Conservation (phyloP, 352 stramenopile species). For the Phytophthora hybrid region DNA sequence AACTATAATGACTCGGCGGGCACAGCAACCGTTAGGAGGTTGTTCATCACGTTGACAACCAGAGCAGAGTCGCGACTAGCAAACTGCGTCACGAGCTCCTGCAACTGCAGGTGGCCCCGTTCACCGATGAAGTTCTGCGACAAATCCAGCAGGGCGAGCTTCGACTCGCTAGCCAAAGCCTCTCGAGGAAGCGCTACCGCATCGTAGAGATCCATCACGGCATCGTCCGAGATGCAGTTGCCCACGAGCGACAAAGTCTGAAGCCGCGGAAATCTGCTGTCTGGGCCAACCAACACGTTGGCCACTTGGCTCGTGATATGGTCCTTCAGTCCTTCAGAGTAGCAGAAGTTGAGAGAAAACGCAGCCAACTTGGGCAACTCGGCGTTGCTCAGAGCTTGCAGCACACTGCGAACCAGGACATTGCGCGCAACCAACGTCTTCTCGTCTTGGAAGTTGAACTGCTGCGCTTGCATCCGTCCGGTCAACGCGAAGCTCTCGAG, state of each 20-base stretch:
- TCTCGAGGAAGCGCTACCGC: constrained; percentile 31
- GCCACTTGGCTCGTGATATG: constrained; percentile 56
- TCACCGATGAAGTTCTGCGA: constrained; percentile 73
- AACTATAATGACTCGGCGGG: constrained; percentile 10
- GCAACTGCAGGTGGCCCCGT: constrained; percentile 50
- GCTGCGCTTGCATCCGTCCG: constrained; percentile 41
- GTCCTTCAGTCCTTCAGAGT: constrained; percentile 59
- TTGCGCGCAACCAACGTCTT: constrained; percentile 45
- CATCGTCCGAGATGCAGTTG: constrained; percentile 70
- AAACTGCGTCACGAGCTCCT: constrained; percentile 45
- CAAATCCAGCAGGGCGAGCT: constrained; percentile 38
- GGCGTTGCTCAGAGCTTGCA: constrained; percentile 37
- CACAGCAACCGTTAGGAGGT: constrained; percentile 33
- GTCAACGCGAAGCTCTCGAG: constrained; percentile 48
- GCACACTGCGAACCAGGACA: constrained; percentile 46
- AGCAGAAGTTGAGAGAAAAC: constrained; percentile 55
- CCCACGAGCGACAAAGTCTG: constrained; percentile 49
- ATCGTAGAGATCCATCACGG: constrained; percentile 46
- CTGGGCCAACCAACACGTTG: constrained; percentile 35
- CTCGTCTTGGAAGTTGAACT: constrained; percentile 61
- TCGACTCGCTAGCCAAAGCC: not conserved
- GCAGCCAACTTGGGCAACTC: constrained; percentile 39
- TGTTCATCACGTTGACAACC: constrained; percentile 47
- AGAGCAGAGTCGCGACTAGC: constrained; percentile 28
- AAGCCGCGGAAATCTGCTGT: constrained; percentile 42